A percentile compares a stretch with the other conserved stretches of the same genome.
Conservation (phyloP, 805 yeast genomes). For the Candida verbasci region DNA sequence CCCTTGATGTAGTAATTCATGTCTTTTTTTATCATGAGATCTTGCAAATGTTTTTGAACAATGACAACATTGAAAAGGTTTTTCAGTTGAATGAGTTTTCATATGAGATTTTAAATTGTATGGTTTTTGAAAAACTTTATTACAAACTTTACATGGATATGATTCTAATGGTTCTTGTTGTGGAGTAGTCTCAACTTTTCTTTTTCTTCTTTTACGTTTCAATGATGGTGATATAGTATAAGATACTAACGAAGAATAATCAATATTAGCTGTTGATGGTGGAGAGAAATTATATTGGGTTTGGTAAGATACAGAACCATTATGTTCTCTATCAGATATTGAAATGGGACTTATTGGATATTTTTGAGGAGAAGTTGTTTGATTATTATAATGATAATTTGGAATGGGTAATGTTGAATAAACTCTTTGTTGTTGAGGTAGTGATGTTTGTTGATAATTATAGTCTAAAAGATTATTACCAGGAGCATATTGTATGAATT, state of each 20-base stretch:
- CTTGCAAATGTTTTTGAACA: constrained; percentile 72
- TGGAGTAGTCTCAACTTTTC: constrained; percentile 1
- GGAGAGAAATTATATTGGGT: constrained; percentile 1
- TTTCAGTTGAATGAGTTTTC: constrained; percentile 57
- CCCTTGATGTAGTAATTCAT: constrained; percentile 72
- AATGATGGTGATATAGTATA: constrained; percentile 29
- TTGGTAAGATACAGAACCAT: constrained; percentile 1
- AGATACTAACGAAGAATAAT: constrained; percentile 31
- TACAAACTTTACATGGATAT: constrained; percentile 41
- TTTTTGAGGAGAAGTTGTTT: constrained; percentile 5
- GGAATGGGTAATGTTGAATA: constrained; percentile 6
- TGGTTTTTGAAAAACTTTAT: constrained; percentile 43
- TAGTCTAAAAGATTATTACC: neutral
- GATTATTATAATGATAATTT: constrained; percentile 3
- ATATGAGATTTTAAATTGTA: constrained; percentile 48
- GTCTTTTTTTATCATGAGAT: constrained; percentile 72
- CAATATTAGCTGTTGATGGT: constrained; percentile 15
- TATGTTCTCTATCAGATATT: constrained; percentile 8
- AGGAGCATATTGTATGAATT: neutral
- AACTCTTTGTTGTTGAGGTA: constrained; percentile 4
- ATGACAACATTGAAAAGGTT: constrained; percentile 61
- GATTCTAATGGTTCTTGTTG: constrained; percentile 3
- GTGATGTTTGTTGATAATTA: neutral
- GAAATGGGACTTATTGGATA: constrained; percentile 8
- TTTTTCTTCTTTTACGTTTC: constrained; percentile 23